Evolutionary conservation across 495 filamentous ascomycete species (phyloP).

Genomic region (Thermothielavioides terrestris): DNA sequence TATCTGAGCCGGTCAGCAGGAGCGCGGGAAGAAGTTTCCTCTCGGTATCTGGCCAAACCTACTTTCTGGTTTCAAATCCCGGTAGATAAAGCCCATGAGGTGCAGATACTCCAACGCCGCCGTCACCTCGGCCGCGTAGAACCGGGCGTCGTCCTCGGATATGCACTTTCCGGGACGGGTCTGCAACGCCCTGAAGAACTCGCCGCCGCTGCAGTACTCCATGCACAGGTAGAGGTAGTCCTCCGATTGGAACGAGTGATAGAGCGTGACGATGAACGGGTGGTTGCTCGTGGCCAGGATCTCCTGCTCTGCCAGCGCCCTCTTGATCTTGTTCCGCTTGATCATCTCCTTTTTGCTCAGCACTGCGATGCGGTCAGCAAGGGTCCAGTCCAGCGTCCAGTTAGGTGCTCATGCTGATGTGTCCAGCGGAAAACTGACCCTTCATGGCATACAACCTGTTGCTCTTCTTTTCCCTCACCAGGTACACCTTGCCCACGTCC

Average conservation of each 20-base stretch:
- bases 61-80: slow-evolving; percentile 98
- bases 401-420: too few species aligned
- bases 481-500: slow-evolving; percentile 96
- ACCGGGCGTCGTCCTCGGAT: slow-evolving; percentile 90
- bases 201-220: slow-evolving; percentile 98
- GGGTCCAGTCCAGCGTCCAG: neutral
- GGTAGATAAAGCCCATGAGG: slow-evolving; percentile 98
- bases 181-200: slow-evolving; percentile 96
- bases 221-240: slow-evolving; percentile 98
- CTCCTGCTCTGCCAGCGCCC: slow-evolving; percentile 93
- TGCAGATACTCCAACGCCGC: slow-evolving; percentile 95
- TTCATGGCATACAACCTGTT: slow-evolving; percentile 96
- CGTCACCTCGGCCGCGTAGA: slow-evolving; percentile 97
- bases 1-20: slow-evolving; percentile 50
- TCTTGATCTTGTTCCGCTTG: slow-evolving; percentile 99
- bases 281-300: slow-evolving; percentile 98
- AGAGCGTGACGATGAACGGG: slow-evolving; percentile 96
- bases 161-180: slow-evolving; percentile 96
- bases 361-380: slow-evolving; percentile 43
- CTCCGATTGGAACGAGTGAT: slow-evolving; percentile 98
- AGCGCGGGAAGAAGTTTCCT: neutral
- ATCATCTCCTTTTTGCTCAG: slow-evolving; percentile 99
- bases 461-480: slow-evolving; percentile 96
- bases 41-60: slow-evolving; percentile 29
- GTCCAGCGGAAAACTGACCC: slow-evolving; percentile 46